Evolutionary conservation across 441 rosid genomes (phyloP).

Genomic region (Arabidopsis lyrata): DNA sequence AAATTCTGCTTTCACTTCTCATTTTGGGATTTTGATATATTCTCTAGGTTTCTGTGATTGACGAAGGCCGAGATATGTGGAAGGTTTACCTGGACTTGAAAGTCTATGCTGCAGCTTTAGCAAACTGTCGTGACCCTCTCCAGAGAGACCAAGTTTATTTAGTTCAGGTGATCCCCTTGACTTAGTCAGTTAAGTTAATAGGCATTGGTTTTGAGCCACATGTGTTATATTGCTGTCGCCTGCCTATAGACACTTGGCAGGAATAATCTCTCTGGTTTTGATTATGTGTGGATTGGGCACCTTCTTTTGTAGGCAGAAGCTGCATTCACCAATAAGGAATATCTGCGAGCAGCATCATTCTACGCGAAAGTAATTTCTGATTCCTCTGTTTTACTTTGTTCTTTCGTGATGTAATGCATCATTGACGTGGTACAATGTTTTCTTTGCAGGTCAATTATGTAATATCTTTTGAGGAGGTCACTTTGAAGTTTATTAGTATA

Average conservation of each 20-base stretch:
- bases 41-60: constrained; percentile 89
- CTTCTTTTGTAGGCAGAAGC: constrained; percentile 87
- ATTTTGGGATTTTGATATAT: constrained; percentile 41
- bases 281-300: constrained; percentile 41
- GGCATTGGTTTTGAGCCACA: constrained; percentile 20
- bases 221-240: constrained; percentile 20
- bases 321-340: constrained; percentile 87
- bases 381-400: constrained; percentile 23
- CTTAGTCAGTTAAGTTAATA: constrained; percentile 8
- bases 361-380: constrained; percentile 79
- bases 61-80: constrained; percentile 99
- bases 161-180: constrained; percentile 74
- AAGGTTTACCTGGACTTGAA: constrained; percentile 96
- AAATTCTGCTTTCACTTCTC: constrained; percentile 27
- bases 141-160: constrained; percentile 98
- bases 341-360: constrained; percentile 94
- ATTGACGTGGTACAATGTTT: constrained; percentile 35
- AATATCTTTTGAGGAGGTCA: constrained; percentile 96
- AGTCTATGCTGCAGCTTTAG: constrained; percentile 96
- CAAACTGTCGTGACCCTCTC: constrained; percentile 85
- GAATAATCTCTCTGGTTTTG: constrained; percentile 37
- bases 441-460: constrained; percentile 81
- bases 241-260: constrained; percentile 29
- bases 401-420: constrained; percentile 22
- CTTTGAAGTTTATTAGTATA: constrained; percentile 87